Evolutionary conservation across 2,329 filamentous ascomycete genomes (phyloP).

Genomic region (Orbilia quercus): DNA sequence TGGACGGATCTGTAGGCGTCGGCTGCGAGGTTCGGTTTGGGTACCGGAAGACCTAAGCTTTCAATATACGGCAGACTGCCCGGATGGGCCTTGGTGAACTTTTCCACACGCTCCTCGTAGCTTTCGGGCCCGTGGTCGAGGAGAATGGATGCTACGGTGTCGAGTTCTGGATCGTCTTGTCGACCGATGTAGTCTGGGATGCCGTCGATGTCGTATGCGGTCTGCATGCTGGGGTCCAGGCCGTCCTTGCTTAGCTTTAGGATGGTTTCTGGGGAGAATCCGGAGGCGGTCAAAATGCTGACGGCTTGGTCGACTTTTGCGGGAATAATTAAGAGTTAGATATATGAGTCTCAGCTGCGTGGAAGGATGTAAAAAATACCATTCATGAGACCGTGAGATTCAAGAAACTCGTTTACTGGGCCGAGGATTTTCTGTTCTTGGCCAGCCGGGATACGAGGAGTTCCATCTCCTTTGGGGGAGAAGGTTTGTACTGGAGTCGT

Average conservation of each 20-base stretch:
- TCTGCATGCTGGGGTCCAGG: neutral
- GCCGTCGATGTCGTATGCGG: conserved; percentile 4
- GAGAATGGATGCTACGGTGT: conserved; percentile 14
- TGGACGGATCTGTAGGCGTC: conserved; percentile 5
- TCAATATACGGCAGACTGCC: too few species aligned
- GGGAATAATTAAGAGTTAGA: neutral
- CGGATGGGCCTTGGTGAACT: too few species aligned
- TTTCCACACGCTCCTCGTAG: too few species aligned
- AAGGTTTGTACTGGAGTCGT: neutral
- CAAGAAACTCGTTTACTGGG: conserved; percentile 15
- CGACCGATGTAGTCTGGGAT: conserved; percentile 3
- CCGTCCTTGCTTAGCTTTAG: conserved; percentile 5
- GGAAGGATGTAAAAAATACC: conserved; percentile 9
- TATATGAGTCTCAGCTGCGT: neutral
- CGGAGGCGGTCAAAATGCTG: neutral
- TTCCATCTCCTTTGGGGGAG: conserved; percentile 2
- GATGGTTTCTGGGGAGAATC: conserved; percentile 16
- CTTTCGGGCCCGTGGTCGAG: neutral
- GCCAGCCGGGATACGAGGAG: conserved; percentile 3
- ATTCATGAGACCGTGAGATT: conserved; percentile 18
- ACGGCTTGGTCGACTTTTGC: conserved; percentile 10
- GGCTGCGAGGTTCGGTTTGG: too few species aligned
- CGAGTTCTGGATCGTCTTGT: conserved; percentile 12
- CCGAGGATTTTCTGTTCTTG: neutral
- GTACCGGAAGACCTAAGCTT: too few species aligned